Conservation (phyloP, 305 asterid species). For the Fraxinus ornus region DNA sequence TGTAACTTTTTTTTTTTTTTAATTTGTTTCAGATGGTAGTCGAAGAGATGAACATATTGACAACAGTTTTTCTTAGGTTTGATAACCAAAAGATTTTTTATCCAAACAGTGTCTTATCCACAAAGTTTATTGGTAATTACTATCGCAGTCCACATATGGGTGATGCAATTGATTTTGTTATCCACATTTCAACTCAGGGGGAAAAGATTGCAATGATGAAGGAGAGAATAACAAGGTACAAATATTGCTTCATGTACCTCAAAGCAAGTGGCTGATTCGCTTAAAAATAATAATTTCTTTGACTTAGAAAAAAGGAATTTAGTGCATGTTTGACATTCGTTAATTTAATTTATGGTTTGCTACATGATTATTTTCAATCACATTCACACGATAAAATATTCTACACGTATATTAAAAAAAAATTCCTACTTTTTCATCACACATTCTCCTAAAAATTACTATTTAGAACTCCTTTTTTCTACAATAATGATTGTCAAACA, state of each 20-base stretch:
- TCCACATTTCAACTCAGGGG: slow-evolving; percentile 65
- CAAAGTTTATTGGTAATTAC: slow-evolving; percentile 72
- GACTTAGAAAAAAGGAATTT: no score
- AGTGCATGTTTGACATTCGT: no score
- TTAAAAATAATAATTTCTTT: background rate
- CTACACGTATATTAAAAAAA: no score
- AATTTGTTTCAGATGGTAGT: slow-evolving; percentile 65
- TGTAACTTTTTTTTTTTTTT: background rate
- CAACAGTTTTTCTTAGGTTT: slow-evolving; percentile 64
- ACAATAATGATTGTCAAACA: no score
- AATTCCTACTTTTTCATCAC: no score
- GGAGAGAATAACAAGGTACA: slow-evolving; percentile 68
- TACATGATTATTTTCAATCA: no score
- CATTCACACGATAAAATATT: no score
- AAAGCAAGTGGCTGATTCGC: background rate
- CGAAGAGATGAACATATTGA: slow-evolving; percentile 83
- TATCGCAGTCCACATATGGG: slow-evolving; percentile 66
- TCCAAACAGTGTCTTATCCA: slow-evolving; percentile 66
- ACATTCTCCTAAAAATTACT: no score
- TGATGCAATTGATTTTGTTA: slow-evolving; percentile 68
- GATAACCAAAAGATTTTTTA: slow-evolving; percentile 72
- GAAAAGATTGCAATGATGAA: slow-evolving; percentile 64
- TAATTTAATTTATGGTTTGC: no score
- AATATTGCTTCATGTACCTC: background rate
- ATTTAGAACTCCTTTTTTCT: no score